Conservation (phyloP, 495 filamentous ascomycete genomes). For the Bombardia bombarda region DNA sequence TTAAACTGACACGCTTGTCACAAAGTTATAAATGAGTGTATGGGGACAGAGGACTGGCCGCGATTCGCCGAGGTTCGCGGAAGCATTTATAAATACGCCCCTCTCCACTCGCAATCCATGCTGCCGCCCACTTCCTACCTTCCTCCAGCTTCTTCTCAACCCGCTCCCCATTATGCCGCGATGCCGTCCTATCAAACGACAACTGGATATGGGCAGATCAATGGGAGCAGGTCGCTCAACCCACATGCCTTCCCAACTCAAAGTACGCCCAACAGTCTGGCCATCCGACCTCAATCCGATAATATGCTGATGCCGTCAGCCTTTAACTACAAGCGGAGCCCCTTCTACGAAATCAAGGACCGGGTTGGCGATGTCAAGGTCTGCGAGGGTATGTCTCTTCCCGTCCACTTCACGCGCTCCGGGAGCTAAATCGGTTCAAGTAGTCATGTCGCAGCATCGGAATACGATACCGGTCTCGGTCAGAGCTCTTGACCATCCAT, state of each 20-base stretch:
- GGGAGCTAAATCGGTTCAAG: conserved; percentile 6
- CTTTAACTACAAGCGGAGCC: conserved; percentile 61
- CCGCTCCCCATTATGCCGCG: conserved; percentile 10
- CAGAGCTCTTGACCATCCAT: conserved; percentile 37
- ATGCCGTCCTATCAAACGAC: neutral
- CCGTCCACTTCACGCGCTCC: neutral
- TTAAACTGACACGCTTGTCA: neutral
- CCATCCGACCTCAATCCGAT: neutral
- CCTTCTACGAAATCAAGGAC: conserved; percentile 61
- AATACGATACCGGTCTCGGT: conserved; percentile 48
- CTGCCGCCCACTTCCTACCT: neutral
- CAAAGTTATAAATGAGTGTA: conserved; percentile 15
- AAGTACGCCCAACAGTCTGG: neutral
- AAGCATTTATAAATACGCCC: conserved; percentile 8
- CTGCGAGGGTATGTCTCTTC: conserved; percentile 54
- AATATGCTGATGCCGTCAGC: conserved; percentile 3
- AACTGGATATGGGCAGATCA: neutral
- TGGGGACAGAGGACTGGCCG: conserved; percentile 6
- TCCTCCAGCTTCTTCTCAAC: neutral
- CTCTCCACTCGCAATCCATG: neutral
- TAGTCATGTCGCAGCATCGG: conserved; percentile 54
- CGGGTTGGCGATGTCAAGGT: conserved; percentile 53
- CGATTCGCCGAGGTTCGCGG: conserved; percentile 16
- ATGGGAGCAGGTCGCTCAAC: neutral
- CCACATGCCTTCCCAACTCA: neutral